Percentiles rank a stretch among this genome's conserved stretches.
phyloP scores from a whole-genome alignment of 257 asterid genomes.

The Solanum arcanum region DNA sequence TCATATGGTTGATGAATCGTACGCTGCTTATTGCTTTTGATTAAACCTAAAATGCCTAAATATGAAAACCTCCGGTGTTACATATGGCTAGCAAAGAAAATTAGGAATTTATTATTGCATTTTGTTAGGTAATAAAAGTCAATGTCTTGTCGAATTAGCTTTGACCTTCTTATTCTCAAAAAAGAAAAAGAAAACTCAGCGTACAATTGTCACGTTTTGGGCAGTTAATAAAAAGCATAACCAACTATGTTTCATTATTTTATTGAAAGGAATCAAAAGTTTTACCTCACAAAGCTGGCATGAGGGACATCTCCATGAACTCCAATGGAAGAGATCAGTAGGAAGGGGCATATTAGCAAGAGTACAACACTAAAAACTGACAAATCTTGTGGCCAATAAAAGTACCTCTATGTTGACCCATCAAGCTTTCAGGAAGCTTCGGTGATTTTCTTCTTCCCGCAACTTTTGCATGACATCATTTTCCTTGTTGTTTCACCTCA shows the following conservation, averaged over 20 bases:
- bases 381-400: not conserved
- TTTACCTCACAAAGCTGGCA: constrained; percentile 87
- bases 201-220: not conserved
- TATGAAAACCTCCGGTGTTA: not conserved
- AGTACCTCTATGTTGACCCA: constrained; percentile 81
- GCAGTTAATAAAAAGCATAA: not conserved
- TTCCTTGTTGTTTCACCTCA: constrained; percentile 79
- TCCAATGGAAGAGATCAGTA: constrained; percentile 99
- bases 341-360: constrained; percentile 8
- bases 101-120: not conserved
- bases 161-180: not conserved
- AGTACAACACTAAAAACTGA: not conserved
- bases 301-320: constrained; percentile 95
- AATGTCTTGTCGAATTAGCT: not conserved
- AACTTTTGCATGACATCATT: constrained; percentile 79
- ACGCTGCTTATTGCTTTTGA: not conserved
- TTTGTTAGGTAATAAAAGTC: not conserved
- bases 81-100: not conserved
- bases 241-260: not conserved
- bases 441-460: constrained; percentile 91
- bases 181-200: not conserved
- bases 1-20: not conserved
- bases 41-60: not conserved
- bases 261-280: constrained; percentile 2
- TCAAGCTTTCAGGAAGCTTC: constrained; percentile 71